A percentile compares a stretch with the other conserved stretches of the same genome.
These are phyloP conservation scores for Crithidia brevicula DNA, from an alignment of 208 protist species.

Conservation along the genomic window DNA sequence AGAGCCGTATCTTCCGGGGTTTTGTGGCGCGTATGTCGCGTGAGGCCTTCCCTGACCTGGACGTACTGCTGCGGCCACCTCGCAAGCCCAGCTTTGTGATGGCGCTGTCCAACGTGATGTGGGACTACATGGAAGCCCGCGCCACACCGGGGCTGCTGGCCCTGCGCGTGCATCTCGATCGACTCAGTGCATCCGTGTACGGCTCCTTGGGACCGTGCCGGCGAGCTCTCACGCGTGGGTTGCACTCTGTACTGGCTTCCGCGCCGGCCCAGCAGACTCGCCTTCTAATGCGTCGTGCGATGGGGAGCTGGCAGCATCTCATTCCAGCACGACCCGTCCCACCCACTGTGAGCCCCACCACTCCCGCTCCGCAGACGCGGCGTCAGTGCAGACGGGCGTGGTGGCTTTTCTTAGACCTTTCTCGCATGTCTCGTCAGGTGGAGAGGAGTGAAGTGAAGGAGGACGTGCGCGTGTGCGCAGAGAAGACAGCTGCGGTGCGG, in stretches of 20 bases:
- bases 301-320: background rate
- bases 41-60: slow-evolving; percentile 48
- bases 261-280: background rate
- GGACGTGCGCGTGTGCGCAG: background rate
- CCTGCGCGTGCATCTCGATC: background rate
- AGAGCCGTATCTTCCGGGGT: slow-evolving; percentile 33
- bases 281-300: background rate
- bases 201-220: background rate
- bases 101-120: slow-evolving; percentile 2
- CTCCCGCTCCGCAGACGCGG: background rate
- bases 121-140: slow-evolving; percentile 8
- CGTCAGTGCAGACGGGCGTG: background rate
- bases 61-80: slow-evolving; percentile 34
- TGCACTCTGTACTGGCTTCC: background rate
- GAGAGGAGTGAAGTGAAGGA: background rate
- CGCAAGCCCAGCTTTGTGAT: slow-evolving; percentile 13
- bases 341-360: background rate
- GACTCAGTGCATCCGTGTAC: background rate
- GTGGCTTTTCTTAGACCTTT: slow-evolving; percentile 8
- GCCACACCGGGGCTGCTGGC: background rate
- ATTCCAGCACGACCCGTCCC: background rate
- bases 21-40: slow-evolving; percentile 40
- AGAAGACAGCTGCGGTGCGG: background rate
- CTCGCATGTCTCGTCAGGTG: background rate
- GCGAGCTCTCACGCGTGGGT: background rate